A percentile compares a stretch with the other conserved stretches of the same genome.
Evolutionary conservation across 768 basidiomycete species (phyloP).

Genomic region (Hydnomerulius pinastri): DNA sequence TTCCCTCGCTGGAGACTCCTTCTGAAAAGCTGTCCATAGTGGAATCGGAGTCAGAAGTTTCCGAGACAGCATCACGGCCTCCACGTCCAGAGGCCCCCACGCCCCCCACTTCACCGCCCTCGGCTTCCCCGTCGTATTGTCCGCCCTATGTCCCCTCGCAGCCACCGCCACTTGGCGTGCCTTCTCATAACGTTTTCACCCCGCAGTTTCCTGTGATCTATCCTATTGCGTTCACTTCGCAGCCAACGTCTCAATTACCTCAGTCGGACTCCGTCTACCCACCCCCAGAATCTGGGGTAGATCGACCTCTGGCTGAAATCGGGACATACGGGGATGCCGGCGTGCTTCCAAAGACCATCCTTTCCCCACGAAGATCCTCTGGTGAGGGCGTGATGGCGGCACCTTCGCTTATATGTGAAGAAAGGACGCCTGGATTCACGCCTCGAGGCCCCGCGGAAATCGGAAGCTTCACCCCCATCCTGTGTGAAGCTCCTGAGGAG

Average conservation of each 20-base stretch:
- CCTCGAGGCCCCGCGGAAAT: constrained; percentile 24
- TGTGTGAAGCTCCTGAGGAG: constrained; percentile 34
- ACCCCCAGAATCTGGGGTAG: constrained; percentile 30
- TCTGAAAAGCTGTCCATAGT: constrained; percentile 22
- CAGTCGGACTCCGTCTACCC: constrained; percentile 18
- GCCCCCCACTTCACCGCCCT: constrained; percentile 16
- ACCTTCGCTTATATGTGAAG: constrained; percentile 15
- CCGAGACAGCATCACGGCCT: constrained; percentile 16
- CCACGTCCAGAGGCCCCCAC: constrained; percentile 20
- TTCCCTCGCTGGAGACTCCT: constrained; percentile 19
- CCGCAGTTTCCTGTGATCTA: constrained; percentile 18
- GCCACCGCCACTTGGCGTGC: constrained; percentile 6
- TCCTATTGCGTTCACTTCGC: constrained; percentile 8
- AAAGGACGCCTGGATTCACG: constrained; percentile 8
- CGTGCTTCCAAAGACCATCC: constrained; percentile 17
- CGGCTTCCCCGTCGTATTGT: constrained; percentile 11
- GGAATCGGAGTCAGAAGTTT: constrained; percentile 19
- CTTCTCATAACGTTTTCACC: constrained; percentile 19
- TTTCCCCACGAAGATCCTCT: constrained; percentile 16
- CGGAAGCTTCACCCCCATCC: constrained; percentile 26
- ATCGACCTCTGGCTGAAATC: constrained; percentile 21
- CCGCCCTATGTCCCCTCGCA: constrained; percentile 19
- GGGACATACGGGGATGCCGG: constrained; percentile 14
- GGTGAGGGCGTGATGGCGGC: constrained; percentile 15
- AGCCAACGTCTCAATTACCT: constrained; percentile 30